These are phyloP conservation scores for Aspergillus fischeri DNA, from an alignment of 2,329 filamentous ascomycete genomes.

Conservation along the genomic window DNA sequence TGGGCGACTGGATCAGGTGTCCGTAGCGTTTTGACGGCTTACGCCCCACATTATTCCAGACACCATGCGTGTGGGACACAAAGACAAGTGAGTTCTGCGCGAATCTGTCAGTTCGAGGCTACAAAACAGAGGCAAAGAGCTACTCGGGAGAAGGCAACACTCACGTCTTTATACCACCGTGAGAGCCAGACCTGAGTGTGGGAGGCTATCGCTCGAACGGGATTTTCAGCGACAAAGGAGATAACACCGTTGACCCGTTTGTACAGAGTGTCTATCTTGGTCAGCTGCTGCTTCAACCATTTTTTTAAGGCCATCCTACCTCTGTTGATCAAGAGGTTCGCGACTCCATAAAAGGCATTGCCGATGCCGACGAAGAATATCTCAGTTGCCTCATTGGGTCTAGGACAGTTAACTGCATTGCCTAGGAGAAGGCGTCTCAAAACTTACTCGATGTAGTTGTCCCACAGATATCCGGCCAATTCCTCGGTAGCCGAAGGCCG, in stretches of 20 bases:
- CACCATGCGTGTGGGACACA: slow-evolving; percentile 68
- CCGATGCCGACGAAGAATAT: slow-evolving; percentile 86
- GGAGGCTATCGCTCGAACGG: slow-evolving; percentile 74
- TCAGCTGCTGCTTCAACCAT: slow-evolving; percentile 6
- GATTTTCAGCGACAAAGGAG: slow-evolving; percentile 73
- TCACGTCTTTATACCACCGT: slow-evolving; percentile 72
- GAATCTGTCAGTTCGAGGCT: slow-evolving; percentile 2
- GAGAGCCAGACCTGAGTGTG: slow-evolving; percentile 64
- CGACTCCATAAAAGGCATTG: slow-evolving; percentile 79
- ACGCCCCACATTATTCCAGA: slow-evolving; percentile 63
- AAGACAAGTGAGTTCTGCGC: slow-evolving; percentile 69
- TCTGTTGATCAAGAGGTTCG: slow-evolving; percentile 73
- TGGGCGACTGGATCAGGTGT: slow-evolving; percentile 44
- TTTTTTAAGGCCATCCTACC: slow-evolving; percentile 46
- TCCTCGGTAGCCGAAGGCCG: slow-evolving; percentile 61
- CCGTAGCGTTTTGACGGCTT: slow-evolving; percentile 58
- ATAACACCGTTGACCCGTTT: slow-evolving; percentile 66
- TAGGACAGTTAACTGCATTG: slow-evolving; percentile 16
- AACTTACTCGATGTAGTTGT: slow-evolving; percentile 81
- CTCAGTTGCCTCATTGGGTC: slow-evolving; percentile 63
- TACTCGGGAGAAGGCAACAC: slow-evolving; percentile 8
- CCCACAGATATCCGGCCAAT: slow-evolving; percentile 84
- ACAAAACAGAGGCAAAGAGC: background rate
- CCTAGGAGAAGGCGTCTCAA: background rate
- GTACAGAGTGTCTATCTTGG: slow-evolving; percentile 53